Evolutionary conservation across 2,329 filamentous ascomycete species (phyloP).

Genomic region (Myriangium duriaei): DNA sequence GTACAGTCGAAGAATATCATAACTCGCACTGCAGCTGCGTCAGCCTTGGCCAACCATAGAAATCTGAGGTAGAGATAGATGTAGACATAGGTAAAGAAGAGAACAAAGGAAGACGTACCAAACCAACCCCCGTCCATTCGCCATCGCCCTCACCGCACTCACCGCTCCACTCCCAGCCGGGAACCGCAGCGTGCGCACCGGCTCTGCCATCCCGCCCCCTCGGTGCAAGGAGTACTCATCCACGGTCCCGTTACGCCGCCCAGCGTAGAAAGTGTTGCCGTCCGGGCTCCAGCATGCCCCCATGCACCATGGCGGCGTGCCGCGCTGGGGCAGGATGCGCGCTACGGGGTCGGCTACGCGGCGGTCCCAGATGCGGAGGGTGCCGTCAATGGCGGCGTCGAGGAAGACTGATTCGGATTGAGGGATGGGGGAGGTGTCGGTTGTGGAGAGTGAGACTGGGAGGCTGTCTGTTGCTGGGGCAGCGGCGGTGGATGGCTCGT

Average conservation of each 20-base stretch:
- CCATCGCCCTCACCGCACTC: constrained; percentile 78
- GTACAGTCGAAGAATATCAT: constrained; percentile 88
- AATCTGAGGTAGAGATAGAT: neutral
- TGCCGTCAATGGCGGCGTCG: constrained; percentile 76
- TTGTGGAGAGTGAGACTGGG: constrained; percentile 27
- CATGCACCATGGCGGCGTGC: constrained; percentile 93
- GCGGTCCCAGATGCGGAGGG: constrained; percentile 84
- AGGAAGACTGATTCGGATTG: constrained; percentile 72
- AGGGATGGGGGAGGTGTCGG: constrained; percentile 25
- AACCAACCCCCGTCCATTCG: constrained; percentile 80
- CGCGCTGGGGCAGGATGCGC: constrained; percentile 58
- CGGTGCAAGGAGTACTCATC: constrained; percentile 89
- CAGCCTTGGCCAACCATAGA: constrained; percentile 9
- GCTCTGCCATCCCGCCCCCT: constrained; percentile 48
- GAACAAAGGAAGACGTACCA: constrained; percentile 50
- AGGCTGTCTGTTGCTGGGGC: constrained; percentile 33
- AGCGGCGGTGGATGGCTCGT: neutral
- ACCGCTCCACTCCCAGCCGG: constrained; percentile 82
- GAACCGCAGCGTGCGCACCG: constrained; percentile 72
- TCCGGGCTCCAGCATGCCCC: constrained; percentile 92
- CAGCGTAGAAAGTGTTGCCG: constrained; percentile 89
- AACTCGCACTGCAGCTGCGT: constrained; percentile 71
- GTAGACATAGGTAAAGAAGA: neutral
- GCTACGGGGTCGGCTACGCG: constrained; percentile 66
- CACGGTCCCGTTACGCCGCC: constrained; percentile 79